Evolutionary conservation across 352 stramenopile genomes (phyloP), one percentile per base, ranked within the genome.

Genomic region (Phytophthora brassicae): DNA sequence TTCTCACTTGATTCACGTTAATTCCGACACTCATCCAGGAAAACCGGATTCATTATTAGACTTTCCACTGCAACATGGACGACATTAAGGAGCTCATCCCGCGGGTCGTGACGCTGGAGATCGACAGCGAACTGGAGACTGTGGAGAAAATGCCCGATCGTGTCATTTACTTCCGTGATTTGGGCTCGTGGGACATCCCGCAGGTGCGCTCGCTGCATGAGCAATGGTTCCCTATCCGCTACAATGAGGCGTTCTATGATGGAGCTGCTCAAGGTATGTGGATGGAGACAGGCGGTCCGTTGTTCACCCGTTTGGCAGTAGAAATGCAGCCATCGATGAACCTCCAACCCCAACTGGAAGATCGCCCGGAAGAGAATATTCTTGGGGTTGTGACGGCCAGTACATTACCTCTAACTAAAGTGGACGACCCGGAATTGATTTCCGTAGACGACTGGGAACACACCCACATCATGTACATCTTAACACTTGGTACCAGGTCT

Each of bases 181-280:
- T 99, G 36, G 56, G 76, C 51, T 75, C 81, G 2, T 62, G 56
- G 9, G 96, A 99, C 67, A 91, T 97, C 23, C 68, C 86, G 11
- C 72, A 90, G 41, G 90, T 99, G 58, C 93, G 96, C 70, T 65
- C 66, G 36, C 77, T 99, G 42, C 96, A 99, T 72, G 95, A 98
- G 66, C 75, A 97, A 60, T 99, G 95, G 92, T 99, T 99, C 67
- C 96, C 96, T 3, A 98, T 99, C 38, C 77, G 86, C 28, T 99
- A 99, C 77, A 97, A 97, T 64, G 77, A 97, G 60, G 83, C 88
- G 45, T 99, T 99, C 72, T 99, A 98, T 68, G 90, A 98, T 51
- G 81, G 91, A 35, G 77, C 97, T 1, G 88, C 92, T 9, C 70
- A 86, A 28, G 81, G 86, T 19, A 56, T 88, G 17, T 97, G 97